phyloP scores from a whole-genome alignment of 2,329 filamentous ascomycete genomes.

The Herpotrichia juniperi region DNA sequence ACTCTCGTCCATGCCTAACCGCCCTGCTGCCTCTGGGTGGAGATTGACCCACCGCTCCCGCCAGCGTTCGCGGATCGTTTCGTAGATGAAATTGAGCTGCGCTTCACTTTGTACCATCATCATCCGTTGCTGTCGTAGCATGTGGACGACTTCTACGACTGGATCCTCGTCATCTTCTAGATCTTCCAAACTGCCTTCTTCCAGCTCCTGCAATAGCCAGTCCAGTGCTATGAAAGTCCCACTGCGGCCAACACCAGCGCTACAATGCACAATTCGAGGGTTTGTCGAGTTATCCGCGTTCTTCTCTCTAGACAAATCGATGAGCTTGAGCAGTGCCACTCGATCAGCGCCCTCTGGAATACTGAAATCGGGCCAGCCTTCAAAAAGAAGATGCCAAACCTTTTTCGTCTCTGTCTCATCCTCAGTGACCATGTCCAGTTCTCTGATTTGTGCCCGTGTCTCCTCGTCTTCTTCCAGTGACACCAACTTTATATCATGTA shows the following conservation, averaged over 20 bases:
- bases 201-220: conserved; percentile 82
- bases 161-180: conserved; percentile 64
- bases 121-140: conserved; percentile 82
- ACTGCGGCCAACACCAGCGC: conserved; percentile 89
- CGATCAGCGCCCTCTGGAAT: conserved; percentile 75
- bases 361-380: conserved; percentile 87
- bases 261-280: conserved; percentile 75
- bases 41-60: conserved; percentile 55
- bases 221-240: conserved; percentile 98
- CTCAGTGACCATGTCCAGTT: conserved; percentile 62
- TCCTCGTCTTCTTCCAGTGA: conserved; percentile 60
- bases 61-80: conserved; percentile 79
- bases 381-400: conserved; percentile 86
- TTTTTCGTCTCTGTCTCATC: conserved; percentile 61
- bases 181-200: conserved; percentile 69
- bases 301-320: conserved; percentile 69
- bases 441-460: conserved; percentile 73
- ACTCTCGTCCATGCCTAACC: conserved; percentile 23
- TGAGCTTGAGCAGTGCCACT: conserved; percentile 70
- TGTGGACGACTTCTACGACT: conserved; percentile 79
- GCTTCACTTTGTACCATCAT: conserved; percentile 92
- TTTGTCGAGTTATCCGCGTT: conserved; percentile 58
- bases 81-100: conserved; percentile 89
- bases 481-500: conserved; percentile 70
- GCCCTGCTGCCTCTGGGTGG: conserved; percentile 35